phyloP scores from a whole-genome alignment of 1,139 yeast species.

The Suhomyces atakaporum region DNA sequence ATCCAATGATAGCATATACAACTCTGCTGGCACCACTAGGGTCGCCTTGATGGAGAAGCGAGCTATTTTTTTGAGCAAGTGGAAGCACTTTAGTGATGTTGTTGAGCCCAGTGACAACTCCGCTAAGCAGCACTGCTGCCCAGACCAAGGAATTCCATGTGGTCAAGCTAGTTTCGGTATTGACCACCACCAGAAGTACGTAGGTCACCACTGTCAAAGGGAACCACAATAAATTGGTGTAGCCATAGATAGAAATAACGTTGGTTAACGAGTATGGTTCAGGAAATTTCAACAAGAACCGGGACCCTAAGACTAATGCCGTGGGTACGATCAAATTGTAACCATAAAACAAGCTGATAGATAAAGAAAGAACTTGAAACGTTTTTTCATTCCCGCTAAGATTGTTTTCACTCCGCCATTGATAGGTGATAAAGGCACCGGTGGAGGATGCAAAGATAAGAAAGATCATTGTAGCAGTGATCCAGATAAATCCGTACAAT shows the following conservation, averaged over 20 bases:
- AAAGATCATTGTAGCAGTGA: constrained; percentile 75
- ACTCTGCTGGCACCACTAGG: constrained; percentile 22
- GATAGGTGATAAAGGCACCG: constrained; percentile 41
- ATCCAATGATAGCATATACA: constrained; percentile 24
- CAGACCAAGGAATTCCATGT: constrained; percentile 46
- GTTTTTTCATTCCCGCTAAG: constrained; percentile 54
- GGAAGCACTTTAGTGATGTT: constrained; percentile 48
- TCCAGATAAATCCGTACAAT: constrained; percentile 83
- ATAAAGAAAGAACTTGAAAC: constrained; percentile 63
- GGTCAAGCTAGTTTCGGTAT: constrained; percentile 35
- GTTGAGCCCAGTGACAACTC: constrained; percentile 50
- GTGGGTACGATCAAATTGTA: constrained; percentile 68
- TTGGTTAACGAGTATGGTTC: constrained; percentile 42
- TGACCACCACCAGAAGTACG: constrained; percentile 47
- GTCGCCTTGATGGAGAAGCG: constrained; percentile 31
- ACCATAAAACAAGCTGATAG: constrained; percentile 69
- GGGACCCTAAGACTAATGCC: constrained; percentile 49
- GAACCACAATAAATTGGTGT: constrained; percentile 76
- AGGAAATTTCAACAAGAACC: constrained; percentile 46
- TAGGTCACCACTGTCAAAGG: constrained; percentile 68
- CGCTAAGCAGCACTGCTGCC: constrained; percentile 49
- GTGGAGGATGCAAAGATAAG: constrained; percentile 75
- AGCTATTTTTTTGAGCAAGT: constrained; percentile 37
- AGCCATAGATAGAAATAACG: constrained; percentile 69
- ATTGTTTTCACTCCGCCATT: constrained; percentile 48